These are phyloP conservation scores for Penicillium digitatum DNA, from an alignment of 2,329 filamentous ascomycete species.

Conservation along the genomic window DNA sequence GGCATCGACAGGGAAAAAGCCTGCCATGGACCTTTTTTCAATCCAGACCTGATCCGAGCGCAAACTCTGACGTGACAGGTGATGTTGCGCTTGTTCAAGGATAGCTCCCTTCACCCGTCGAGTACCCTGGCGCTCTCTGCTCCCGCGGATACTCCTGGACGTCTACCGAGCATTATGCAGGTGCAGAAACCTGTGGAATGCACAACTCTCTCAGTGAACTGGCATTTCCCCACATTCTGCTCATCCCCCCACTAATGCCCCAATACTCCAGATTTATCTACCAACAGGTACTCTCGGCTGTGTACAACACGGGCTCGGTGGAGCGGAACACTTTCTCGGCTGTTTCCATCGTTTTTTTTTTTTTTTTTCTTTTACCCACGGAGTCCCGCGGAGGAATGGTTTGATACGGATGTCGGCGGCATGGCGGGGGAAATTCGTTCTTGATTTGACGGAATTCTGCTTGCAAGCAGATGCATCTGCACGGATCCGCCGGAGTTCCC, in stretches of 20 bases:
- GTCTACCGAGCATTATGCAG: too few relatives aligned
- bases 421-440: background rate
- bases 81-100: too few relatives aligned
- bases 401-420: background rate
- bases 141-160: too few relatives aligned
- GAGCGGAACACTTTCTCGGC: constrained; percentile 13
- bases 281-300: background rate
- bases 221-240: constrained; percentile 8
- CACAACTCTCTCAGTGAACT: too few relatives aligned
- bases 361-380: too few relatives aligned
- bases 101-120: too few relatives aligned
- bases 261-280: background rate
- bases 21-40: too few relatives aligned
- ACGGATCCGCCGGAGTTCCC: background rate
- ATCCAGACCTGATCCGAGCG: background rate
- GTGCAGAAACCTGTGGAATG: too few relatives aligned
- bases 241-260: constrained; percentile 5
- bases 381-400: background rate
- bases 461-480: background rate
- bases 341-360: too few relatives aligned
- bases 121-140: too few relatives aligned
- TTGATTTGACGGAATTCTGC: background rate
- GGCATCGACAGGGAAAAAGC: too few relatives aligned
- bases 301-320: constrained; percentile 15
- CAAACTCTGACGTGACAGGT: too few relatives aligned